Evolutionary conservation across 768 basidiomycete species (phyloP).

Genomic region (Albatrellus ellisii): DNA sequence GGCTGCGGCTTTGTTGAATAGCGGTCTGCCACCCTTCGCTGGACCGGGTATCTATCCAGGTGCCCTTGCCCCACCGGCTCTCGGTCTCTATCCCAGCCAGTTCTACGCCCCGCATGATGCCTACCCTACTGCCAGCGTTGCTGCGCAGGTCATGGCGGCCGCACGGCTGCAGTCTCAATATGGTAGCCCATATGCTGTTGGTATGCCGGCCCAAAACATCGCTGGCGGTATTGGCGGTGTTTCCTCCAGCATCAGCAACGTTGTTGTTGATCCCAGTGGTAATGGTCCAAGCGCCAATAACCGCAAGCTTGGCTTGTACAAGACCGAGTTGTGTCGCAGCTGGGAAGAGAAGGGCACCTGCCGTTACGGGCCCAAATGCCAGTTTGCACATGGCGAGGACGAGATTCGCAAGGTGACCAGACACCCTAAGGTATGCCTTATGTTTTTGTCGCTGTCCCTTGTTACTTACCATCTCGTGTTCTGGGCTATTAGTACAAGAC

Average conservation of each 20-base stretch:
- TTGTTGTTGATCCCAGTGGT: slow-evolving; percentile 20
- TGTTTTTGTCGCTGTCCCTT: neutral
- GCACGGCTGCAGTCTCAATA: slow-evolving; percentile 46
- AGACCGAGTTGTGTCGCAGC: slow-evolving; percentile 81
- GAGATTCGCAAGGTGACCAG: slow-evolving; percentile 75
- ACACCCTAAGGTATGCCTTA: slow-evolving; percentile 65
- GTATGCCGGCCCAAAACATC: slow-evolving; percentile 11
- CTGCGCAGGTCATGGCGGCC: slow-evolving; percentile 40
- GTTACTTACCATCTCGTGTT: slow-evolving; percentile 6
- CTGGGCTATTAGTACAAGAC: slow-evolving; percentile 62
- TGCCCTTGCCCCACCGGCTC: slow-evolving; percentile 26
- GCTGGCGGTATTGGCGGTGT: slow-evolving; percentile 6
- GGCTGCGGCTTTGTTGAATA: slow-evolving; percentile 48
- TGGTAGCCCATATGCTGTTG: slow-evolving; percentile 34
- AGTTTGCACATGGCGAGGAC: slow-evolving; percentile 88
- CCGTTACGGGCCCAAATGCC: slow-evolving; percentile 80
- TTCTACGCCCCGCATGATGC: slow-evolving; percentile 53
- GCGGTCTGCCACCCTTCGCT: slow-evolving; percentile 40
- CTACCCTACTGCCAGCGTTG: slow-evolving; percentile 36
- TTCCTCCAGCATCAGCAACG: slow-evolving; percentile 14
- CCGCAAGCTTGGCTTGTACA: slow-evolving; percentile 81
- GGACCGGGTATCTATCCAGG: slow-evolving; percentile 44
- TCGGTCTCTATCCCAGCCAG: slow-evolving; percentile 58
- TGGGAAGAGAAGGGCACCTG: slow-evolving; percentile 89
- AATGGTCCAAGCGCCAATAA: slow-evolving; percentile 84